Base-by-base conservation (phyloP, 1,139 yeast species). In the Pichia sp. region DNA sequence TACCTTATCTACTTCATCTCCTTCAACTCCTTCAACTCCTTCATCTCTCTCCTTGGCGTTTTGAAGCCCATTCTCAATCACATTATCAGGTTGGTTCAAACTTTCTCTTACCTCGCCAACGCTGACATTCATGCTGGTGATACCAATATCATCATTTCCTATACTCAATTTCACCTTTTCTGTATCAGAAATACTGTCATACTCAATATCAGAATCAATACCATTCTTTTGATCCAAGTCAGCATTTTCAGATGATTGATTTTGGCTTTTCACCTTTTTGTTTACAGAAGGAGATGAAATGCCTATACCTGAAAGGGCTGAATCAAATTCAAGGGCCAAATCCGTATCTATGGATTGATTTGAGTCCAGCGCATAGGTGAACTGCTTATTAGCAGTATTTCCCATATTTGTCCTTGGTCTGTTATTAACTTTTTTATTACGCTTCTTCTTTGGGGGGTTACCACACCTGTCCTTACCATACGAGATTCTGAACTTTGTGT, bases 381-480 rank as follows among this genome's bases (percentile, higher is more conserved):
- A 36, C 41, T 47, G 31, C 45, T 50, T 19, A 11, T n/a, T 45
- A 13, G 49, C 51, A 5, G 53, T 57, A 29, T 54, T 54, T 36
- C 55, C 11, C 8, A 36, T 26, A 40, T 55, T 58, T 55, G 61
- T 61, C 54, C 62, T 65, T n/a, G 16, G n/a, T 36, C n/a, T 36
- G n/a, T n/a, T 36, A 36, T 36, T 36, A 10, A 15, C 46, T 49
- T 53, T 50, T 62, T 67, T 65, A 13, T 11, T 23, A 1, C 36
- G 31, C 30, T 52, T 56, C 23, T 62, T 52, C 64, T 84, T 76
- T 41, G 90, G 89, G 54, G 85, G 82, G 67, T 90, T 89, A 32
- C 95, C 97, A 72, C 98, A 93, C 65, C 99, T 79, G 70, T 90
- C 97, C 70, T 93, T 93, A 56, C 98, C 98, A 70, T 85, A 90